Evolutionary conservation across 805 yeast genomes (phyloP).

Genomic region (Lipomyces anomalus): DNA sequence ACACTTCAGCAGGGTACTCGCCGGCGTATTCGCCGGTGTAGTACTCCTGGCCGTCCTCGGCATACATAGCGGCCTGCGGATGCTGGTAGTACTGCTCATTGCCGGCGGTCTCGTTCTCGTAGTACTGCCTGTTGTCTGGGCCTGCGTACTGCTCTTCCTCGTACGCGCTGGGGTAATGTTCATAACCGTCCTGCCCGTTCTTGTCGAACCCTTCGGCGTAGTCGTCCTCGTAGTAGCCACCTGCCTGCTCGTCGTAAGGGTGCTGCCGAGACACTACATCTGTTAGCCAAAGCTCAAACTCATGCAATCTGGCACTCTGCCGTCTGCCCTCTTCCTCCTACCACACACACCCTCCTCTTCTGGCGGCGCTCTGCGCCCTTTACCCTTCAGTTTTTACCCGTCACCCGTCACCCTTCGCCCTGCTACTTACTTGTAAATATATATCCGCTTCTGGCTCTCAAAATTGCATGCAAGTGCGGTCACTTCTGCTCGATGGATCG

Average conservation of each 20-base stretch:
- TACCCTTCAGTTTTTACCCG: no score
- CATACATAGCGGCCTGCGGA: conserved; percentile 26
- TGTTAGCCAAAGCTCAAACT: neutral
- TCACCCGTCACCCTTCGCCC: no score
- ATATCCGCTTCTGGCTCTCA: no score
- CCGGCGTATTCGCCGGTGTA: conserved; percentile 17
- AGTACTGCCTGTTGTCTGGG: conserved; percentile 34
- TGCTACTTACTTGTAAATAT: no score
- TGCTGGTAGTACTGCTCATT: conserved; percentile 34
- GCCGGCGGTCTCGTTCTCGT: conserved; percentile 37
- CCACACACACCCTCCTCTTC: no score
- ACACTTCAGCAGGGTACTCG: conserved; percentile 37
- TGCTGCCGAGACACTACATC: conserved; percentile 17
- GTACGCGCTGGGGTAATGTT: conserved; percentile 35
- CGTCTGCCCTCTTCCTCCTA: no score
- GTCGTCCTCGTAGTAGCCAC: conserved; percentile 27
- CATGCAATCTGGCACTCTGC: no score
- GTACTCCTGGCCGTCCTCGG: conserved; percentile 26
- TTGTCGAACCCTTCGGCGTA: conserved; percentile 14
- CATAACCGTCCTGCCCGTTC: conserved; percentile 33
- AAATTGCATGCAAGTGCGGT: no score
- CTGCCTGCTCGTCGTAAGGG: conserved; percentile 25
- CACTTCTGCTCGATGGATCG: no score
- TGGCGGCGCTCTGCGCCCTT: no score
- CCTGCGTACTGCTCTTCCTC: conserved; percentile 31